phyloP scores from a whole-genome alignment of 768 basidiomycete species.

The Russula griseocarnosa region DNA sequence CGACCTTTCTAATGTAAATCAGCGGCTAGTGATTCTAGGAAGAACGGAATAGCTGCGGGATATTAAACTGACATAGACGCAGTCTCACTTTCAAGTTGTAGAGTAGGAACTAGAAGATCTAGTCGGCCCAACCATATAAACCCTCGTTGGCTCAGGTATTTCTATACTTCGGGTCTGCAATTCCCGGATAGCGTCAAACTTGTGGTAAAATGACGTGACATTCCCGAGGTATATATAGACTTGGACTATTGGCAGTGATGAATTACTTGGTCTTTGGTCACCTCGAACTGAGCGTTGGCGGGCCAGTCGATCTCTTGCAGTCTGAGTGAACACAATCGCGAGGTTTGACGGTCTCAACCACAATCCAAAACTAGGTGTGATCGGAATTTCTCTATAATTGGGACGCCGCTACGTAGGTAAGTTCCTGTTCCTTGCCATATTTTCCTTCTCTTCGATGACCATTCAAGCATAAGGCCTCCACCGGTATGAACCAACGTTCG shows the following conservation, averaged over 20 bases:
- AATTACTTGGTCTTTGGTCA: not conserved
- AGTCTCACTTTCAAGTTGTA: not conserved
- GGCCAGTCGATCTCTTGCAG: not conserved
- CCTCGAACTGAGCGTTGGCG: too few relatives aligned
- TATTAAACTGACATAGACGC: slow-evolving; percentile 44
- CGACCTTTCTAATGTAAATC: slow-evolving; percentile 12
- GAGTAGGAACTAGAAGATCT: not conserved
- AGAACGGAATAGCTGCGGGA: slow-evolving; percentile 87
- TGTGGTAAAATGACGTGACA: not conserved
- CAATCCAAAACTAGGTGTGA: not conserved
- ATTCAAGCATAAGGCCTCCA: not conserved
- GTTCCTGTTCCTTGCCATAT: not conserved
- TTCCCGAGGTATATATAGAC: not conserved
- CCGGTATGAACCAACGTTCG: not conserved
- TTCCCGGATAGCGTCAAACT: not conserved
- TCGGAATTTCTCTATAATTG: not conserved
- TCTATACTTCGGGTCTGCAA: not conserved
- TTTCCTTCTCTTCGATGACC: not conserved
- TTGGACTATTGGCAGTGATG: not conserved
- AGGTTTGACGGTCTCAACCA: not conserved
- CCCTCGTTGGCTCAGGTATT: not conserved
- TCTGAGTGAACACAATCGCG: not conserved
- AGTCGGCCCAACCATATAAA: not conserved
- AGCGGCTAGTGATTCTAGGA: slow-evolving; percentile 90
- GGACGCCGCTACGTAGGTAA: not conserved